Percentiles rank a stretch among this genome's conserved stretches.
These are phyloP conservation scores for Aspergillus sp. DNA, from an alignment of 2,329 filamentous ascomycete genomes.

Conservation along the genomic window DNA sequence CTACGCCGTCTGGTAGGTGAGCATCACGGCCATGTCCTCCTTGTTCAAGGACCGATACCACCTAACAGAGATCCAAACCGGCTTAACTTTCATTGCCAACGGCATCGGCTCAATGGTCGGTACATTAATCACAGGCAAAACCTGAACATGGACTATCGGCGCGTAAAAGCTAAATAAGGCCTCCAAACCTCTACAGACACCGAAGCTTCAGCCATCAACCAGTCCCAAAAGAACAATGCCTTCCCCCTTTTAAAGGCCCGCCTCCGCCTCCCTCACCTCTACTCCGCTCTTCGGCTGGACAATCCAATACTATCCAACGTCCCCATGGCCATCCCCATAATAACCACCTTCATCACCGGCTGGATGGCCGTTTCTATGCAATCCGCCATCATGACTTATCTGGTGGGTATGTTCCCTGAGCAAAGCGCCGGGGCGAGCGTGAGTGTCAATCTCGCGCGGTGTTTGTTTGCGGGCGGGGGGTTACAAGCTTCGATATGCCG, in stretches of 20 bases:
- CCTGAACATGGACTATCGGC: constrained; percentile 49
- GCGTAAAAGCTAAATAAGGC: constrained; percentile 13
- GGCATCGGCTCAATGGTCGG: constrained; percentile 51
- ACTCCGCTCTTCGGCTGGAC: constrained; percentile 53
- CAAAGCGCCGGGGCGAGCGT: constrained; percentile 46
- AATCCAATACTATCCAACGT: constrained; percentile 37
- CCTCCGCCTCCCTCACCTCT: constrained; percentile 42
- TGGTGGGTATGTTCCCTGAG: constrained; percentile 48
- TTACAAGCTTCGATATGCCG: constrained; percentile 45
- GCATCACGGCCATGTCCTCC: constrained; percentile 47
- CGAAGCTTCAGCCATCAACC: constrained; percentile 12
- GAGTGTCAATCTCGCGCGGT: constrained; percentile 50
- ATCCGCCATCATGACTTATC: constrained; percentile 46
- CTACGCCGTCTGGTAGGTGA: constrained; percentile 52
- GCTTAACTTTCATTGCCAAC: constrained; percentile 50
- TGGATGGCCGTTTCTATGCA: constrained; percentile 48
- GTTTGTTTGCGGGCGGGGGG: constrained; percentile 47
- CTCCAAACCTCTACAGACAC: too few species aligned
- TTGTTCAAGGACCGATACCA: constrained; percentile 42
- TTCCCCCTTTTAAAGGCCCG: constrained; percentile 49
- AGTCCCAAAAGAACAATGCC: constrained; percentile 14
- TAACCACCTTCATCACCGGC: constrained; percentile 47
- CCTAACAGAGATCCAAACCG: constrained; percentile 41
- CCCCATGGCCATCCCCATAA: constrained; percentile 46
- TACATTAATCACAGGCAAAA: constrained; percentile 46